A percentile compares a stretch with the other conserved stretches of the same genome.
Conservation (phyloP, 768 basidiomycete species). For the Suillus alpinus region DNA sequence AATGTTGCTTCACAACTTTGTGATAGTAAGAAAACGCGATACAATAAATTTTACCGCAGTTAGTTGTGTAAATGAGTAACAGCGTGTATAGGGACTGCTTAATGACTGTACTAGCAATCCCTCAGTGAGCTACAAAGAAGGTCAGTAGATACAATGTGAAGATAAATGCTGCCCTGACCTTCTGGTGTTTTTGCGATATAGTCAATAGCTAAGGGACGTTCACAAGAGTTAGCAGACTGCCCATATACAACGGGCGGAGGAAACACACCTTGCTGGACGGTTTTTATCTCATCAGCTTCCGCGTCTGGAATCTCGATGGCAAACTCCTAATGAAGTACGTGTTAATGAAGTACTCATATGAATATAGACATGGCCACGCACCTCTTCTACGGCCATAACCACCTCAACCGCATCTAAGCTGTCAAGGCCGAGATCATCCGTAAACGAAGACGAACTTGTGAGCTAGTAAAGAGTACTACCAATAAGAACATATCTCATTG, state of each 20-base stretch:
- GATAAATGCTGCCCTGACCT: slow-evolving; percentile 44
- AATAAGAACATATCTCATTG: slow-evolving; percentile 30
- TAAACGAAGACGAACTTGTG: slow-evolving; percentile 51
- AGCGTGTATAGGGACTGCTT: background rate
- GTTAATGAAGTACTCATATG: slow-evolving; percentile 6
- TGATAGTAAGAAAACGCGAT: background rate
- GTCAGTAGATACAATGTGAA: slow-evolving; percentile 16
- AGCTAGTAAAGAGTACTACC: slow-evolving; percentile 47
- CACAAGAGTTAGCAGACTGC: background rate
- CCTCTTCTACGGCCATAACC: slow-evolving; percentile 98
- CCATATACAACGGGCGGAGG: background rate
- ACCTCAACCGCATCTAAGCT: slow-evolving; percentile 97
- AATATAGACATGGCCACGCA: slow-evolving; percentile 21
- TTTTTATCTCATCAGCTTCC: slow-evolving; percentile 93
- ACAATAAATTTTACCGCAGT: background rate
- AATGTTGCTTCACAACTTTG: background rate
- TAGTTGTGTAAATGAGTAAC: background rate
- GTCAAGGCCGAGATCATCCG: slow-evolving; percentile 62
- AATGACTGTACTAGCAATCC: slow-evolving; percentile 5
- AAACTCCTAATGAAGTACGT: slow-evolving; percentile 67
- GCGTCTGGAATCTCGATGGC: slow-evolving; percentile 96
- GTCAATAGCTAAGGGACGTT: slow-evolving; percentile 69
- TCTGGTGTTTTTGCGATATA: slow-evolving; percentile 93
- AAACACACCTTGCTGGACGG: slow-evolving; percentile 80
- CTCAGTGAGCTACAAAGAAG: slow-evolving; percentile 45